A percentile compares a stretch with the other conserved stretches of the same genome.
These are phyloP conservation scores for Durusdinium trenchii DNA, from an alignment of 73 alveolate genomes.

Conservation along the genomic window DNA sequence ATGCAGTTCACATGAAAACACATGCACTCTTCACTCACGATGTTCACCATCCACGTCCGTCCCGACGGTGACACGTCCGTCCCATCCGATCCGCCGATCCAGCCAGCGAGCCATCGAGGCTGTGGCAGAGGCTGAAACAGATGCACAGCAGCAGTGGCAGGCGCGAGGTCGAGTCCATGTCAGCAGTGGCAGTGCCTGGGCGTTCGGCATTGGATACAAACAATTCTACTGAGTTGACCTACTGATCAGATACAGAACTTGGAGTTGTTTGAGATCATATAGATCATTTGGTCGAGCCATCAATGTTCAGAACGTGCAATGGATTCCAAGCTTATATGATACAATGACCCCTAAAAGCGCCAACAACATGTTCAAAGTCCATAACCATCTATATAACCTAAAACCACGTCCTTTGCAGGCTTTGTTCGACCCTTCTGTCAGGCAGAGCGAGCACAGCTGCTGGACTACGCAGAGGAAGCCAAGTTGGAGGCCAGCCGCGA, in stretches of 20 bases:
- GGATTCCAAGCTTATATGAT: background rate
- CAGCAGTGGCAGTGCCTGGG: background rate
- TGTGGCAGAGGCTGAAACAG: conserved; percentile 39
- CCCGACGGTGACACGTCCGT: too few relatives aligned
- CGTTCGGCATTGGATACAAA: background rate
- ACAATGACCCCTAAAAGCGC: background rate
- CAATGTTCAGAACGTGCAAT: background rate
- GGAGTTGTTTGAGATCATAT: background rate
- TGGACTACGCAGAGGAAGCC: conserved; percentile 73
- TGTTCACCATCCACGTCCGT: background rate
- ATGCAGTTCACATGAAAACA: too few relatives aligned
- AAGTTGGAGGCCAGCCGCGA: conserved; percentile 70
- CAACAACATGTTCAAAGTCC: background rate
- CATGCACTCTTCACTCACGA: too few relatives aligned
- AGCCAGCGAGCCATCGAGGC: background rate
- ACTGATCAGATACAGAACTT: background rate
- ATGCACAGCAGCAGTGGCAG: conserved; percentile 37
- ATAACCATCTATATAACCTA: background rate
- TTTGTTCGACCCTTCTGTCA: background rate
- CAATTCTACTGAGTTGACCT: background rate
- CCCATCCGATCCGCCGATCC: background rate
- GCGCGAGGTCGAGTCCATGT: background rate
- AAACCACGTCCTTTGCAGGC: background rate
- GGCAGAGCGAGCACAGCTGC: conserved; percentile 69
- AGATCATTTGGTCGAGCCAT: background rate